Evolutionary conservation across 441 rosid genomes (phyloP).

Genomic region (Raphanus hybrid): DNA sequence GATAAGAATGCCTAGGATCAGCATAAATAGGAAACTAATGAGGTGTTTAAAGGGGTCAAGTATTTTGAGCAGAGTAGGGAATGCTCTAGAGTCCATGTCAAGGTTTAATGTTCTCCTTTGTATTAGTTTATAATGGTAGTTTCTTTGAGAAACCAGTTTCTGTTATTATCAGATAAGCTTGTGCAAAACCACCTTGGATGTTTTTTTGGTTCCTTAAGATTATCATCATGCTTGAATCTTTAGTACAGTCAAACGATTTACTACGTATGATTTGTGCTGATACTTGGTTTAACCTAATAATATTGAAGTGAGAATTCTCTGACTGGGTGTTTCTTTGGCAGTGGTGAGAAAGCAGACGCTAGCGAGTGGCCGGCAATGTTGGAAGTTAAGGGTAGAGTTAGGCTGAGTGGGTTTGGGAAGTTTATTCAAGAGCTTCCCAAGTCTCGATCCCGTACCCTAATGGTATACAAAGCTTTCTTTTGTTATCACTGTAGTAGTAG

Average conservation of each 20-base stretch:
- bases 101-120: constrained; percentile 15
- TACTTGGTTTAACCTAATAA: not conserved
- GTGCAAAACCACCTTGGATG: not conserved
- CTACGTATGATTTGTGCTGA: not conserved
- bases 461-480: constrained; percentile 76
- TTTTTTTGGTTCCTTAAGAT: not conserved
- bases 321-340: constrained; percentile 40
- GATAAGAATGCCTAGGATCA: not conserved
- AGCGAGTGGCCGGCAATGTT: constrained; percentile 72
- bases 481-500: constrained; percentile 41
- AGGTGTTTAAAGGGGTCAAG: too few species aligned
- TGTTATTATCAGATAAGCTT: constrained; percentile 2
- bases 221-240: not conserved
- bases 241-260: not conserved
- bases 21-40: too few species aligned
- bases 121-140: constrained; percentile 1
- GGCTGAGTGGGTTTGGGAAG: constrained; percentile 90
- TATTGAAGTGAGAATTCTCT: constrained; percentile 14
- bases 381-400: constrained; percentile 92
- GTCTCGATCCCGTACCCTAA: constrained; percentile 92
- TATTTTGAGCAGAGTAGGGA: not conserved
- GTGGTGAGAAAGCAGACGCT: constrained; percentile 78
- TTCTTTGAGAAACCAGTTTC: constrained; percentile 1
- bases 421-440: constrained; percentile 90
- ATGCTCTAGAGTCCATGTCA: not conserved